Base-by-base conservation (phyloP, 306 rosid species). In the Rosa multiflora region DNA sequence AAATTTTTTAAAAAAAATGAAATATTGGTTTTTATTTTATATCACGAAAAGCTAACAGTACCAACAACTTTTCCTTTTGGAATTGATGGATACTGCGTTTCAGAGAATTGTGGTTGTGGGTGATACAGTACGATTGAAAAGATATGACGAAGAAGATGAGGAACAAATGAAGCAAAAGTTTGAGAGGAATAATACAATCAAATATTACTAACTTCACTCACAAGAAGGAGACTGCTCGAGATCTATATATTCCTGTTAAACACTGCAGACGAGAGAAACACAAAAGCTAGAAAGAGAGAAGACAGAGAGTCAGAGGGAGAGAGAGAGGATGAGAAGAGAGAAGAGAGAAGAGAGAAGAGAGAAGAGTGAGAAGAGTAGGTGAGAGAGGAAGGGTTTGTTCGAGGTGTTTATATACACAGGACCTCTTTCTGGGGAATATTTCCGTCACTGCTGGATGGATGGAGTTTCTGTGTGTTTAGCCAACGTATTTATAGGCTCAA, bases 381-480 rank as follows among this genome's bases (percentile, higher is more conserved):
- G 44, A 78, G 76, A 18, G 46, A 72, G 46, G 21, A 47, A 75
- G 76, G 75, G 76, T 76, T 64, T 56, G 81, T 53, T 82, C 62
- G 78, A 79, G 89, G 88, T 83, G 53, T 18, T 79, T 86, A 77
- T 76, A 89, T 79, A 85, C 61, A 82, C 75, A 67, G 82, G 40
- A 79, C 46, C 76, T 73, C 58, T 58, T 44, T 72, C 69, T 43
- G 74, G 4, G 74, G 39, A 44, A 42, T 37, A 73, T 63, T 73
- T 3, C 8, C 39, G 17, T 37, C 1, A 66, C 78, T 7, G 9
- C 6, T 10, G 10, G 78, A 59, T 47, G 82, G 73, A 78, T 62
- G 21, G 42, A 78, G 75, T 29, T 82, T 82, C 53, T 40, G 67
- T 67, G 76, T 63, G 44, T 17, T 66, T 66, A 2, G 40, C 67